These are phyloP conservation scores for Spergularia marina DNA, from an alignment of 148 eudicot genomes.

Conservation along the genomic window DNA sequence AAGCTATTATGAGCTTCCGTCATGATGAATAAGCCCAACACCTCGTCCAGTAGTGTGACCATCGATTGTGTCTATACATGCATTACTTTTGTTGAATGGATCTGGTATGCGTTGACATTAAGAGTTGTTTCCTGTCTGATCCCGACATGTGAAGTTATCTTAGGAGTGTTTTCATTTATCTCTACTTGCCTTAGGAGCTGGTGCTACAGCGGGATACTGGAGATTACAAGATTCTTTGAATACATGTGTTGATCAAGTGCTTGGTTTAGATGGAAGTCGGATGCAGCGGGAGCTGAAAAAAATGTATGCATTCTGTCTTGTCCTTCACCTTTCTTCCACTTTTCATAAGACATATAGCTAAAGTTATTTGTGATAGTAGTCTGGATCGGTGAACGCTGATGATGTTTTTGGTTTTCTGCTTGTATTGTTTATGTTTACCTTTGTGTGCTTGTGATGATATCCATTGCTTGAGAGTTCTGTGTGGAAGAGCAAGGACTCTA, in stretches of 20 bases:
- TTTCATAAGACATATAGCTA: neutral
- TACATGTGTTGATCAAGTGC: slow-evolving; percentile 28
- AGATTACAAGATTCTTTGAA: slow-evolving; percentile 16
- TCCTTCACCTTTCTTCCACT: neutral
- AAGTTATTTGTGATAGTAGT: neutral
- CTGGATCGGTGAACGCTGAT: neutral
- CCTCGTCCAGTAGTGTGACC: neutral
- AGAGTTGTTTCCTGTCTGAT: neutral
- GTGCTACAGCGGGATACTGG: slow-evolving; percentile 22
- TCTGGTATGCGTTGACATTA: neutral
- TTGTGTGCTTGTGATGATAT: neutral
- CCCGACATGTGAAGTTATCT: neutral
- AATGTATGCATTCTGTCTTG: slow-evolving; percentile 29
- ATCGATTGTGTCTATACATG: neutral
- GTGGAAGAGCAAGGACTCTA: too few relatives aligned
- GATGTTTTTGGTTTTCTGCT: neutral
- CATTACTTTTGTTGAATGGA: neutral
- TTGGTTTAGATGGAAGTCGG: slow-evolving; percentile 38
- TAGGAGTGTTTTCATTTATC: neutral
- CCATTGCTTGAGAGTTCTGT: too few relatives aligned
- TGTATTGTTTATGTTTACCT: neutral
- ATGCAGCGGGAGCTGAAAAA: slow-evolving; percentile 38
- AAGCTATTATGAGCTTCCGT: neutral
- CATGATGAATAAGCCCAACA: neutral
- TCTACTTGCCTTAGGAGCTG: slow-evolving; percentile 29